phyloP scores from a whole-genome alignment of 371 early-diverging fungal species.

The Chytridium lagenaria region DNA sequence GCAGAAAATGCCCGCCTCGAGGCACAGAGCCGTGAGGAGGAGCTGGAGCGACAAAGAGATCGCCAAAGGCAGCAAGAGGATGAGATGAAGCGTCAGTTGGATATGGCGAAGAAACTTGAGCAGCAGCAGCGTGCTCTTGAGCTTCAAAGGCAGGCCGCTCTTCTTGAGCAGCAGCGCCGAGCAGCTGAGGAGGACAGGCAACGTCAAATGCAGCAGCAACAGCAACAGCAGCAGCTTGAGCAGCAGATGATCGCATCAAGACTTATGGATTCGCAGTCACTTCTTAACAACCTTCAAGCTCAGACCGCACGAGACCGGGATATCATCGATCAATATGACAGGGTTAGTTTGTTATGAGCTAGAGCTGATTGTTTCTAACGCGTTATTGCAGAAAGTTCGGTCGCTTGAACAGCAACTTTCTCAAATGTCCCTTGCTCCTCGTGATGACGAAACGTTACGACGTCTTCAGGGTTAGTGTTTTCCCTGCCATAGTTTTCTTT shows the following conservation, averaged over 20 bases:
- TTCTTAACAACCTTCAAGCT: slow-evolving; percentile 74
- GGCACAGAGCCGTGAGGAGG: slow-evolving; percentile 33
- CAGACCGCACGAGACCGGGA: slow-evolving; percentile 85
- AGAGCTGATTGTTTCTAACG: slow-evolving; percentile 16
- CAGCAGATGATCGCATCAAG: slow-evolving; percentile 66
- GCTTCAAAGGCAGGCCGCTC: slow-evolving; percentile 75
- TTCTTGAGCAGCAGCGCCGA: slow-evolving; percentile 61
- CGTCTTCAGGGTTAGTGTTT: slow-evolving; percentile 41
- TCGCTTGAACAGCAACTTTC: slow-evolving; percentile 83
- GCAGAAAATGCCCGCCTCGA: slow-evolving; percentile 27
- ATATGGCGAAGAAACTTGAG: slow-evolving; percentile 64
- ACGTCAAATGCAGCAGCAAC: slow-evolving; percentile 26
- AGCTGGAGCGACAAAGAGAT: slow-evolving; percentile 21
- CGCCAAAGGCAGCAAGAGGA: slow-evolving; percentile 52
- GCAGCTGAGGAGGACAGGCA: slow-evolving; percentile 38
- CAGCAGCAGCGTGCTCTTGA: slow-evolving; percentile 62
- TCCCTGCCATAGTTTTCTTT: background rate
- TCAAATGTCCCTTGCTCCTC: slow-evolving; percentile 66
- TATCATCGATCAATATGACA: slow-evolving; percentile 82
- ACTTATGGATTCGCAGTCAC: slow-evolving; percentile 71
- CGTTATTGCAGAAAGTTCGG: slow-evolving; percentile 41
- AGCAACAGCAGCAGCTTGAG: slow-evolving; percentile 38
- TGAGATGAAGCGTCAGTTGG: slow-evolving; percentile 59
- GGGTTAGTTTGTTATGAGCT: slow-evolving; percentile 50
- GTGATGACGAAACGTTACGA: slow-evolving; percentile 47